A percentile compares a stretch with the other conserved stretches of the same genome.
These are phyloP conservation scores for Leccinum subtestaceum DNA, from an alignment of 768 basidiomycete species.

Conservation along the genomic window DNA sequence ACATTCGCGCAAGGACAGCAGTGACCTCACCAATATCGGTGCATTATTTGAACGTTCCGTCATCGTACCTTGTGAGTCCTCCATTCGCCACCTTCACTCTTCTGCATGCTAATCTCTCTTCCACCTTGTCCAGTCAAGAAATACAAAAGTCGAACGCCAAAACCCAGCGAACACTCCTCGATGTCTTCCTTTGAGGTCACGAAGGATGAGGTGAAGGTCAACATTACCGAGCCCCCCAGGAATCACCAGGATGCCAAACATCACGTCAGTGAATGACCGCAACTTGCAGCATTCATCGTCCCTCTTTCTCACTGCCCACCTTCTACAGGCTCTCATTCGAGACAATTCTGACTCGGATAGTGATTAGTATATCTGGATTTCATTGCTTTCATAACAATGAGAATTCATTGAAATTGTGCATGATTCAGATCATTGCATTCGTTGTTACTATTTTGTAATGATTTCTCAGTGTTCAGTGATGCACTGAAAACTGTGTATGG, in stretches of 20 bases:
- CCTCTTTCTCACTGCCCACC: background rate
- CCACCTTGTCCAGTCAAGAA: constrained; percentile 8
- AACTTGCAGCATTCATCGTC: background rate
- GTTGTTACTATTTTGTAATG: no score
- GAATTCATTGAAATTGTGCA: no score
- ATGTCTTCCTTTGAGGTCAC: constrained; percentile 18
- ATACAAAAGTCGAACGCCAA: constrained; percentile 21
- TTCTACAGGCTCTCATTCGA: constrained; percentile 34
- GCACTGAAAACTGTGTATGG: no score
- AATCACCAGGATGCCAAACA: constrained; percentile 6
- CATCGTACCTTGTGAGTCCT: constrained; percentile 5
- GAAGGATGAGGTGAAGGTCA: background rate
- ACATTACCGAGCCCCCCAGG: background rate
- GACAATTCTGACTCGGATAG: constrained; percentile 22
- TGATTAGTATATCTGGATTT: no score
- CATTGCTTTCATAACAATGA: no score
- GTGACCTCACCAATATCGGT: background rate
- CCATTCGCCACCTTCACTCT: background rate
- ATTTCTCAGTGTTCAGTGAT: no score
- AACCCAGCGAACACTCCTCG: constrained; percentile 1
- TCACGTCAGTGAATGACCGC: background rate
- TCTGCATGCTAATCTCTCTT: background rate
- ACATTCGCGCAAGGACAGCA: background rate
- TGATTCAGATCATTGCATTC: no score
- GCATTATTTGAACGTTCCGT: constrained; percentile 3